These are phyloP conservation scores for Aquilaria yunnanensis DNA, from an alignment of 345 rosid species.

Conservation along the genomic window DNA sequence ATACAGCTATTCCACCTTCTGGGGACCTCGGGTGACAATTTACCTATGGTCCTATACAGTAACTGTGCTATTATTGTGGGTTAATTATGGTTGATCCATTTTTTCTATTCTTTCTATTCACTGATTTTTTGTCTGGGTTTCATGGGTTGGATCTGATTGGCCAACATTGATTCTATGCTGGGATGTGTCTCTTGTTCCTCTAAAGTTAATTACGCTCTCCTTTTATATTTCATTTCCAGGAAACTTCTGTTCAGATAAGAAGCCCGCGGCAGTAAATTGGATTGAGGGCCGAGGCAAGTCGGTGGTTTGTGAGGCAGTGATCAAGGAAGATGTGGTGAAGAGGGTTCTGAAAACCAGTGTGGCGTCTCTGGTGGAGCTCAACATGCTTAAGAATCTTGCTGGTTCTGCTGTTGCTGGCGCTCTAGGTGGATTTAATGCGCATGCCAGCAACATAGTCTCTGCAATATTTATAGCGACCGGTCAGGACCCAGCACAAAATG, in stretches of 20 bases:
- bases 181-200: too few species aligned
- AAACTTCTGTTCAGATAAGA: conserved; percentile 84
- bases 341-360: conserved; percentile 36
- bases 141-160: too few species aligned
- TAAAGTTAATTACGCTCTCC: too few species aligned
- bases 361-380: conserved; percentile 36
- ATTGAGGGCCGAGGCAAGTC: conserved; percentile 86
- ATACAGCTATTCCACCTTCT: too few species aligned
- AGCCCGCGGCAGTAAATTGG: conserved; percentile 94
- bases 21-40: too few species aligned
- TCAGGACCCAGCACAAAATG: conserved; percentile 53
- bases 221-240: conserved; percentile 24
- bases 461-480: conserved; percentile 49
- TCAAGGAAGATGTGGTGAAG: conserved; percentile 30
- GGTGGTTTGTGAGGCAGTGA: conserved; percentile 46
- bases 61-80: too few species aligned
- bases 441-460: conserved; percentile 39
- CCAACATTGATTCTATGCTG: too few species aligned
- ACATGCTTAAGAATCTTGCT: conserved; percentile 42
- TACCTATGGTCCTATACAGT: too few species aligned
- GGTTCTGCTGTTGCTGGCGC: conserved; percentile 49
- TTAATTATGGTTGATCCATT: too few species aligned
- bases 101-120: too few species aligned
- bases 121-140: too few species aligned
- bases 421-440: conserved; percentile 46